A percentile compares a stretch with the other conserved stretches of the same genome.
Conservation (phyloP, 1,284 basidiomycete species). For the Melampsora larici-populina region DNA sequence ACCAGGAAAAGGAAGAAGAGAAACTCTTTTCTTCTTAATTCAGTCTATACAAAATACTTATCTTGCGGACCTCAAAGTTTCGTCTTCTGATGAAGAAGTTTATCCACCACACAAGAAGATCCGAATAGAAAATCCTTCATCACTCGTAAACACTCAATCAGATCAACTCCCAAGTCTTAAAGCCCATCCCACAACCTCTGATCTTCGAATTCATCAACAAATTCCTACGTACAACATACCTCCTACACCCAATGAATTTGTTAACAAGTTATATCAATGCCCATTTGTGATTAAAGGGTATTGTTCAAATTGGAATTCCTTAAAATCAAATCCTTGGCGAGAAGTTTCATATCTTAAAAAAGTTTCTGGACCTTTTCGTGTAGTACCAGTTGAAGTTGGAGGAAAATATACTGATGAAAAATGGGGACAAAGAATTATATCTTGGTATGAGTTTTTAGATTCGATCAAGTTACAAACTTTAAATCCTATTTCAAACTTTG, state of each 20-base stretch:
- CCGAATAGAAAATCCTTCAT: background rate
- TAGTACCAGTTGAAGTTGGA: slow-evolving; percentile 88
- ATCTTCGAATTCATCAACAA: background rate
- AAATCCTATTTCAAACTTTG: background rate
- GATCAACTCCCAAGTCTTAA: background rate
- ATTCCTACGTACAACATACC: slow-evolving; percentile 53
- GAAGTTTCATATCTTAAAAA: slow-evolving; percentile 65
- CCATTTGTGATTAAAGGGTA: slow-evolving; percentile 74
- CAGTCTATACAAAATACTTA: slow-evolving; percentile 54
- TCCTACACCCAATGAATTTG: slow-evolving; percentile 64
- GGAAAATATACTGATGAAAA: slow-evolving; percentile 71
- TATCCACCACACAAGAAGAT: background rate
- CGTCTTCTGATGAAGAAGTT: background rate
- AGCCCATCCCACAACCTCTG: background rate
- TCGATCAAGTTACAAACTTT: slow-evolving; percentile 44
- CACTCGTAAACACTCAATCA: background rate
- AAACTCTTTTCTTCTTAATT: slow-evolving; percentile 66
- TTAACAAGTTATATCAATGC: slow-evolving; percentile 54
- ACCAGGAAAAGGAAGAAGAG: slow-evolving; percentile 63
- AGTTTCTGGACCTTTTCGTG: slow-evolving; percentile 69
- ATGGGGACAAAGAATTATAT: slow-evolving; percentile 78
- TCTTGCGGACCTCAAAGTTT: background rate
- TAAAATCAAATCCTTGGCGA: slow-evolving; percentile 66
- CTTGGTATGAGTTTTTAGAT: slow-evolving; percentile 71
- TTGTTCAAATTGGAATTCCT: slow-evolving; percentile 65